phyloP scores from a whole-genome alignment of 2,329 filamentous ascomycete genomes.

The Zalaria obscura region DNA sequence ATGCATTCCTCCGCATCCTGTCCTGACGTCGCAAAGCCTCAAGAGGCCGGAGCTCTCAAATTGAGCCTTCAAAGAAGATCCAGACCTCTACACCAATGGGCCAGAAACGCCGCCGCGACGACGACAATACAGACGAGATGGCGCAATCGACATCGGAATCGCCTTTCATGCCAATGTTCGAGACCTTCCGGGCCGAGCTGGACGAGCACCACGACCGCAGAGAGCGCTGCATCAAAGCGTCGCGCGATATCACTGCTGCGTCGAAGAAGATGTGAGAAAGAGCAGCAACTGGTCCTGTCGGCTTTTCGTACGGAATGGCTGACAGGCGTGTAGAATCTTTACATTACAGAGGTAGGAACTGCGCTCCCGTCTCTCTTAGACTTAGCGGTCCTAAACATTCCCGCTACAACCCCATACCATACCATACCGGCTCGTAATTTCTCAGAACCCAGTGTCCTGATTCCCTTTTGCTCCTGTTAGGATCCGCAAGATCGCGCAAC shows the following conservation, averaged over 20 bases:
- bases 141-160: slow-evolving; percentile 14
- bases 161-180: slow-evolving; percentile 58
- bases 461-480: too few relatives aligned
- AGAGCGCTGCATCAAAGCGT: slow-evolving; percentile 80
- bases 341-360: slow-evolving; percentile 55
- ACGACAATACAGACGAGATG: slow-evolving; percentile 10
- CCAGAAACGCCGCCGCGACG: slow-evolving; percentile 7
- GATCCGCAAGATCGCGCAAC: slow-evolving; percentile 44
- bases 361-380: too few relatives aligned
- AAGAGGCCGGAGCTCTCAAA: too few relatives aligned
- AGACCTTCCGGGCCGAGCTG: slow-evolving; percentile 69
- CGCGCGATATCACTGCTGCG: slow-evolving; percentile 78
- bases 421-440: too few relatives aligned
- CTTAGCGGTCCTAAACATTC: not conserved
- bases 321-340: slow-evolving; percentile 49
- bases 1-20: too few relatives aligned
- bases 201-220: slow-evolving; percentile 90
- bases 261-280: slow-evolving; percentile 84
- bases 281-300: not conserved
- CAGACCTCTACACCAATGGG: slow-evolving; percentile 4
- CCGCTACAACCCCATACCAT: too few relatives aligned
- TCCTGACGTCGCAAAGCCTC: too few relatives aligned
- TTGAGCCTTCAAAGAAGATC: too few relatives aligned
- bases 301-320: slow-evolving; percentile 8
- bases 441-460: too few relatives aligned